Evolutionary conservation across 2,329 filamentous ascomycete genomes (phyloP), one percentile per base, ranked within the genome.

Genomic region (Cryphonectria japonica): DNA sequence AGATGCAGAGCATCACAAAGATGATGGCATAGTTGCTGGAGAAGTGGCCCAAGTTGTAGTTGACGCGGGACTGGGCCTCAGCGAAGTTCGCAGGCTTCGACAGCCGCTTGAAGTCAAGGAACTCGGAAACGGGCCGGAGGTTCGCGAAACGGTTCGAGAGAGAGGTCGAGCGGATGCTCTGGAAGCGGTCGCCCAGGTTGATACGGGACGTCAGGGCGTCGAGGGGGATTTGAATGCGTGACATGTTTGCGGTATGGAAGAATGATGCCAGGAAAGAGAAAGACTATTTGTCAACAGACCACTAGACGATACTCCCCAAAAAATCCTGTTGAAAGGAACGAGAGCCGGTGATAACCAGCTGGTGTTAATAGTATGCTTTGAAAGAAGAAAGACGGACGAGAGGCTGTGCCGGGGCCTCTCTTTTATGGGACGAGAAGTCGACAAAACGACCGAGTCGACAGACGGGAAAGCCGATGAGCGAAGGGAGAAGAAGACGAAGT

Each of bases 31-130:
- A 99, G 86, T 99, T 99, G 91, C 94, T 98, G 74, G 94, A 97
- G 87, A 97, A 99, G 86, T 98, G 92, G 81, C 92, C 90, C 75
- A 99, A 85, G 83, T 99, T 99, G 91, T 98, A 98, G 87, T 97
- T 97, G 84, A 97, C 91, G 75, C 95, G 91, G 77, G 92, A 94
- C 83, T 98, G 95, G 75, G 94, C 90, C 82, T 98, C 95, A 75
- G 85, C 85, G 78, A 98, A 98, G 85, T 97, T 97, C 79, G 89
- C 89, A 39, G 96, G 96, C 85, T 98, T 99, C 75, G 94, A 97
- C 70, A 99, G 78, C 76, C 95, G 94, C 89, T 98, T 98, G 84
- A 98, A 83, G 83, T 98, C 95, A 82, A 98, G 88, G 84, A 99
- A 99, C 83, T 99, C 96, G 80, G 91, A 91, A 76, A 98, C 82